Base-by-base conservation (phyloP, 1,139 yeast genomes). In the Debaryomyces fabryi region DNA sequence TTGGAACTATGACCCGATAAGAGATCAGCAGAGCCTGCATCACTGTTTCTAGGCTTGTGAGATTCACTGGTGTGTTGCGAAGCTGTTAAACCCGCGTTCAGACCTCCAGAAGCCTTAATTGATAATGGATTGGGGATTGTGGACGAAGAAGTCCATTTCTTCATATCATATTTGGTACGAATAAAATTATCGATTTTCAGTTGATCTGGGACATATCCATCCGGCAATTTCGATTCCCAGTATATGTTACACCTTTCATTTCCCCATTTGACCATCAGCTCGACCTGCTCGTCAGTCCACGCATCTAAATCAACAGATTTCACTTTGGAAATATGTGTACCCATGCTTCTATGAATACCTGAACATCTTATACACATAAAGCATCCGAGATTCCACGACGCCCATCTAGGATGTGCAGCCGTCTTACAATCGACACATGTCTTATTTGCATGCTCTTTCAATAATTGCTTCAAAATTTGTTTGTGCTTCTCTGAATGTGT, bases 331-430 rank as follows among this genome's bases (percentile, higher is more conserved):
- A 92, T 89, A 68, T 93, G 99, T 0, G 97, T 91, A 2, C 99
- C 98, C 86, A 93, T 84, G 49, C 95, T 83, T 64, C 98, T 79
- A 65, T 93, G 99, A 54, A 92, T 87, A 3, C 99, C 99, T 1
- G 97, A 91, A 69, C 99, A 93, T 52, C 81, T 62, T 52, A 93
- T 93, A 68, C 99, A 93, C 40, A 93, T 79, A 61, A 93, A 92
- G 51, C 96, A 83, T 27, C 99, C 99, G 50, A 93, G 69, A 58
- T 86, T 90, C 97, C 98, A 93, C 20, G 96, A 86, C 9, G 98
- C 97, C 99, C 99, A 93, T 48, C 99, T 77, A 13, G 99, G 99
- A 67, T 92, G 96, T 38, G 87, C 81, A 15, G 93, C 79, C 0
- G 84, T 78, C 66, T 93, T 93, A 69, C 99, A 93, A 66, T 93